Evolutionary conservation across 768 basidiomycete species (phyloP), one percentile per base, ranked within the genome.

Genomic region (Amanita exitialis): DNA sequence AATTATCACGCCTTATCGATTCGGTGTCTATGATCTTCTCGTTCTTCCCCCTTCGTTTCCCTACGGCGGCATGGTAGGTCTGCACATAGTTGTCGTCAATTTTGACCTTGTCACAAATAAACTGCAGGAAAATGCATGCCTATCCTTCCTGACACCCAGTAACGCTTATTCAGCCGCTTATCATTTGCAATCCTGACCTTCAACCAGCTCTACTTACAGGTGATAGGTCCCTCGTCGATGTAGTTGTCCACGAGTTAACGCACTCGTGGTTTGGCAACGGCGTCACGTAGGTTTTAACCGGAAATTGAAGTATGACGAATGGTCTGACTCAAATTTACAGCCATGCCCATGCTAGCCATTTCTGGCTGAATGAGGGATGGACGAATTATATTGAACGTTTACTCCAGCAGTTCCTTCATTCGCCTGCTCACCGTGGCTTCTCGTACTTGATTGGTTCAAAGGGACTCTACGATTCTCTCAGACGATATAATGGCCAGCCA

Each of bases 211-310:
- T 96, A 4, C 71, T 98, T 39, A 81, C 92, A 4, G 90, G 91
- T 0, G 95, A 98, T 62, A 79, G 88, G 34, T 78, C 82, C 4
- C 71, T 92, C 8, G 90, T 91, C 6, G 90, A 94, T 61, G 90
- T 95, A 10, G 83, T 92, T 10, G 87, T 91, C 0, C 88, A 95
- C 67, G 91, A 92, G 62, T 68, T 86, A 25, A 82, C 83, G 0
- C 88, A 97, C 61, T 88, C 86, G 2, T 96, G 85, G 82, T 94
- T 91, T 54, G 91, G 91, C n/a, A 93, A 94, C 61, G 86, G 88
- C 20, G 79, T 91, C 51, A 90, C 87, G 86, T 70, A 53, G 36
- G 68, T 62, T 23, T 21, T 13, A 10, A 6, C 42, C 9, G 3
- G 23, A 23, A 18, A 15, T 38, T 32, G 13, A 21, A 15, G 18